Evolutionary conservation across 2,329 filamentous ascomycete genomes (phyloP).

Genomic region (Pseudocercospora vitis): DNA sequence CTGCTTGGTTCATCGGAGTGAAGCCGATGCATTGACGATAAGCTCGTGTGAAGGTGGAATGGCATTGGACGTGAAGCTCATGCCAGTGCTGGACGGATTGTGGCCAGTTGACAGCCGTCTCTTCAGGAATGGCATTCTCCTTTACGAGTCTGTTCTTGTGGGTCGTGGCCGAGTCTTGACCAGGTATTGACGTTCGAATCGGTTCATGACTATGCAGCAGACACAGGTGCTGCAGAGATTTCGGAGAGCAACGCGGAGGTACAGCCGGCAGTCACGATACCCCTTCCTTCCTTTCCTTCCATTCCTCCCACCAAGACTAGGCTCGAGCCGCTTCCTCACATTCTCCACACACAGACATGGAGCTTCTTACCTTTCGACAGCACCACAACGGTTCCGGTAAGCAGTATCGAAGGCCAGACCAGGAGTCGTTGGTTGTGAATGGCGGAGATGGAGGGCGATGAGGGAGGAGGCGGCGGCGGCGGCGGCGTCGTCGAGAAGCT

Average conservation of each 20-base stretch:
- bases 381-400: conserved; percentile 1
- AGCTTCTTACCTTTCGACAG: conserved; percentile 10
- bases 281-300: too few species aligned
- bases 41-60: background rate
- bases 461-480: conserved; percentile 8
- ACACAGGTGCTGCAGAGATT: too few species aligned
- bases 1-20: background rate
- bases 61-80: background rate
- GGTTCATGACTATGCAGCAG: too few species aligned
- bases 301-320: background rate
- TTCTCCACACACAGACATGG: background rate
- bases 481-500: conserved; percentile 36
- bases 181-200: too few species aligned
- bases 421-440: conserved; percentile 13
- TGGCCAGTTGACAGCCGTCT: too few species aligned
- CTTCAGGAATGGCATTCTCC: too few species aligned
- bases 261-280: too few species aligned
- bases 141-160: too few species aligned
- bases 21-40: background rate
- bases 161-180: too few species aligned
- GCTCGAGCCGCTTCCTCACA: background rate
- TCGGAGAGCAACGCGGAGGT: too few species aligned
- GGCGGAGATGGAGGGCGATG: conserved; percentile 7
- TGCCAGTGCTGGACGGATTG: background rate
- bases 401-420: conserved; percentile 21